Evolutionary conservation across 2,329 filamentous ascomycete genomes (phyloP).

Genomic region (Alternaria novae-zelandiae): DNA sequence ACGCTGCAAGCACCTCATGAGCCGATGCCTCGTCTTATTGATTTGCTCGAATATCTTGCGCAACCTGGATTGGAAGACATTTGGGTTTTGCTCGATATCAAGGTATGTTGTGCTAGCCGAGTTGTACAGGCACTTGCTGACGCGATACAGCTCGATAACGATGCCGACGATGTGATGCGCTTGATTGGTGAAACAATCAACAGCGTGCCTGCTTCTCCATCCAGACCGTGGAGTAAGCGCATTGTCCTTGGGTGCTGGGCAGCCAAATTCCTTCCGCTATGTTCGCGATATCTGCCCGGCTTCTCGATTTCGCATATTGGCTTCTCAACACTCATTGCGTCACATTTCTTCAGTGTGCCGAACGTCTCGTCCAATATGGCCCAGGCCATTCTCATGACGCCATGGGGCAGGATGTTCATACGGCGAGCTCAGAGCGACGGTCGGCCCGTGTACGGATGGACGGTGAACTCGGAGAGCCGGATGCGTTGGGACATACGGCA

Average conservation of each 20-base stretch:
- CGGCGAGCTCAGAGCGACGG: slow-evolving; percentile 62
- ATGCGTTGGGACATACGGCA: slow-evolving; percentile 82
- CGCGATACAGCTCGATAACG: slow-evolving; percentile 66
- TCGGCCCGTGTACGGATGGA: slow-evolving; percentile 79
- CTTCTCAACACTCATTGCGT: slow-evolving; percentile 70
- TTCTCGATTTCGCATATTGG: slow-evolving; percentile 73
- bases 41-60: slow-evolving; percentile 75
- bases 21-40: slow-evolving; percentile 74
- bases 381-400: slow-evolving; percentile 70
- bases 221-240: slow-evolving; percentile 70
- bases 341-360: slow-evolving; percentile 71
- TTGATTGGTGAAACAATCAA: slow-evolving; percentile 69
- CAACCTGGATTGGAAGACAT: slow-evolving; percentile 69
- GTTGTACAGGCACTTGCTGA: slow-evolving; percentile 6
- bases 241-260: slow-evolving; percentile 86
- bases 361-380: slow-evolving; percentile 81
- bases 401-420: slow-evolving; percentile 71
- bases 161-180: slow-evolving; percentile 72
- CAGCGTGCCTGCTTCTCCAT: slow-evolving; percentile 54
- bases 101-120: slow-evolving; percentile 60
- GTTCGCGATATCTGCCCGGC: slow-evolving; percentile 65
- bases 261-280: slow-evolving; percentile 72
- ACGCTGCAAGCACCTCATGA: slow-evolving; percentile 73
- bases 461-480: slow-evolving; percentile 76
- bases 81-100: slow-evolving; percentile 89